Percentiles rank a stretch among this genome's conserved stretches.
These are phyloP conservation scores for Paraphoma chrysanthemicola DNA, from an alignment of 2,329 filamentous ascomycete species.

Conservation along the genomic window DNA sequence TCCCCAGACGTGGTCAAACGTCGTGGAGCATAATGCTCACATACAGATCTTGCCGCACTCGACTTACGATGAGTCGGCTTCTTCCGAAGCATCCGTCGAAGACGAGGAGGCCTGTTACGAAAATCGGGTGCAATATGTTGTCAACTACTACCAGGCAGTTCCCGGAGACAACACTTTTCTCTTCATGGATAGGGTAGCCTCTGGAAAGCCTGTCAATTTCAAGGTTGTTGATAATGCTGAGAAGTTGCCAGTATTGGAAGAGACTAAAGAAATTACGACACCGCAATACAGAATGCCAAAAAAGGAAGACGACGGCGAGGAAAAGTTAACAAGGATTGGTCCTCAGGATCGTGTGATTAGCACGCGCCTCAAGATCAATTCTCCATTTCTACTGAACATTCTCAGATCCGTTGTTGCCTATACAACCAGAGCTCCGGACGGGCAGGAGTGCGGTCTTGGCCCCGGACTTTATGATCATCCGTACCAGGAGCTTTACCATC, in stretches of 20 bases:
- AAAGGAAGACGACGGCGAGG: background rate
- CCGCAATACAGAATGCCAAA: no score
- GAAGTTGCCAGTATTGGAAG: background rate
- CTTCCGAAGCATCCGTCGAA: background rate
- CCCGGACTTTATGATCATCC: background rate
- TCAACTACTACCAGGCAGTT: background rate
- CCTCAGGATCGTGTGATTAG: background rate
- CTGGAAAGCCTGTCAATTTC: background rate
- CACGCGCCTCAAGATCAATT: conserved; percentile 3
- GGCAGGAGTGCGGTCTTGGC: background rate
- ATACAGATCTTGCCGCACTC: background rate
- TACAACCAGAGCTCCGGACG: background rate
- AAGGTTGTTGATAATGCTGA: background rate
- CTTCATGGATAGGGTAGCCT: background rate
- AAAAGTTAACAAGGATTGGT: background rate
- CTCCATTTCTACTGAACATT: conserved; percentile 8
- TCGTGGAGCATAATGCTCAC: background rate
- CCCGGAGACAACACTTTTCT: background rate
- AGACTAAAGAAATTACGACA: background rate
- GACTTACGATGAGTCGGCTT: background rate
- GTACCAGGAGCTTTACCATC: conserved; percentile 1
- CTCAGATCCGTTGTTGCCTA: conserved; percentile 5
- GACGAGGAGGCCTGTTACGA: conserved; percentile 2
- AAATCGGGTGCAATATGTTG: background rate
- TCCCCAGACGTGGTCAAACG: background rate